Evolutionary conservation across 2,329 filamentous ascomycete species (phyloP).

Genomic region (Proliferodiscus dingleyae): DNA sequence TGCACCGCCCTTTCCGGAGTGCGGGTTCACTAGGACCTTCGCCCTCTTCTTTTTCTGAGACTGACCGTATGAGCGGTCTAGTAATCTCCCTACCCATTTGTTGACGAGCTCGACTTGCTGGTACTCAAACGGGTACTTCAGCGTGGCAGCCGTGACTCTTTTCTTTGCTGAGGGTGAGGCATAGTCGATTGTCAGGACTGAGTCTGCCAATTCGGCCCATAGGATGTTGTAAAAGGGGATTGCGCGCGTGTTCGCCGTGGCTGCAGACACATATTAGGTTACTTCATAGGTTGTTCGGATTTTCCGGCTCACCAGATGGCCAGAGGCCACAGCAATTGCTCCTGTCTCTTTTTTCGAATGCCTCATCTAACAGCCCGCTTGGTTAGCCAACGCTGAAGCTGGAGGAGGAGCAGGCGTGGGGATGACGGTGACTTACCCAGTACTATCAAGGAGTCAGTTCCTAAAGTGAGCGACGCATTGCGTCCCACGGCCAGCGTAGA

Average conservation of each 20-base stretch:
- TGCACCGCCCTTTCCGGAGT: conserved; percentile 77
- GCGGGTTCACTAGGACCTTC: conserved; percentile 87
- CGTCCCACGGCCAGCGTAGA: conserved; percentile 49
- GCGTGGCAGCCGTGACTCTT: conserved; percentile 53
- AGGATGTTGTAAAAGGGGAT: conserved; percentile 82
- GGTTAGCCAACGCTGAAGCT: neutral
- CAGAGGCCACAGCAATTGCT: conserved; percentile 53
- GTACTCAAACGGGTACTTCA: conserved; percentile 53
- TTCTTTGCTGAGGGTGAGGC: conserved; percentile 57
- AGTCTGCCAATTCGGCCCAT: conserved; percentile 64
- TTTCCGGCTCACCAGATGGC: conserved; percentile 38
- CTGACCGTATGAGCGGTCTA: conserved; percentile 66
- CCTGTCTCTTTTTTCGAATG: conserved; percentile 42
- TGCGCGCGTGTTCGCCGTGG: conserved; percentile 35
- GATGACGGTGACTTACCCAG: conserved; percentile 51
- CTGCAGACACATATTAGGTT: too few species aligned
- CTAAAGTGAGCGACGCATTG: conserved; percentile 55
- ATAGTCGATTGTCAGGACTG: conserved; percentile 66
- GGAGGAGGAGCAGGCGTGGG: neutral
- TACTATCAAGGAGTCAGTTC: conserved; percentile 55
- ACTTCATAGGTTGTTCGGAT: conserved; percentile 17
- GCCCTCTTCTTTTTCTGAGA: conserved; percentile 69
- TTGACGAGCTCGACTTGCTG: conserved; percentile 25
- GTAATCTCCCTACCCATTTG: conserved; percentile 58
- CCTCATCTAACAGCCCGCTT: conserved; percentile 43